These are phyloP conservation scores for Asterochloris sp. DNA, from an alignment of 139 green algal species.

Conservation along the genomic window DNA sequence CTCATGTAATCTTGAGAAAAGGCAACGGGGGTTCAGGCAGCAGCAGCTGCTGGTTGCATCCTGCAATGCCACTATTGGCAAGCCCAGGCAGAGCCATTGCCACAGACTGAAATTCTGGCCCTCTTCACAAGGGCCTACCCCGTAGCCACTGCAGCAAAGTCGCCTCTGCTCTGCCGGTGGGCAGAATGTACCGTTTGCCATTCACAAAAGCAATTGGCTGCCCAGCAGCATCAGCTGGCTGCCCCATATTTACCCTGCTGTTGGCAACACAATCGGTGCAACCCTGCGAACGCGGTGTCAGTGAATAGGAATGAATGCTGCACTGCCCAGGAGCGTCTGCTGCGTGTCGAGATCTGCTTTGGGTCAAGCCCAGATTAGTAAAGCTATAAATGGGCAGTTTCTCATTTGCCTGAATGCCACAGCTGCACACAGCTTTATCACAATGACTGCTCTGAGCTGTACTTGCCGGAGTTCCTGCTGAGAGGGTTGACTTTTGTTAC, in stretches of 20 bases:
- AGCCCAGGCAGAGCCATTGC: background rate
- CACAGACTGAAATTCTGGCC: background rate
- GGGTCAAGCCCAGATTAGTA: too few species aligned
- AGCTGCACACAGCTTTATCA: too few species aligned
- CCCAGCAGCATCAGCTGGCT: background rate
- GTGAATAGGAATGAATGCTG: background rate
- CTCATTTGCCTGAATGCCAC: too few species aligned
- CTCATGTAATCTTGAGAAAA: background rate
- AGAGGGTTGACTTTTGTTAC: too few species aligned
- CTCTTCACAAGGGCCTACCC: slow-evolving; percentile 40
- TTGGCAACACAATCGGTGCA: background rate
- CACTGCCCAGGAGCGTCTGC: too few species aligned
- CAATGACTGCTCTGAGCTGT: too few species aligned
- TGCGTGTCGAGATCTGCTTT: too few species aligned
- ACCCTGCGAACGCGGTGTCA: too few species aligned
- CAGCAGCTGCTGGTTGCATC: background rate
- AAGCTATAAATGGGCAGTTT: too few species aligned
- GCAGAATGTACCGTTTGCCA: slow-evolving; percentile 69
- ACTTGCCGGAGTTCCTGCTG: too few species aligned
- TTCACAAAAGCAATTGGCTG: slow-evolving; percentile 74
- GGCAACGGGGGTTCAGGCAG: background rate
- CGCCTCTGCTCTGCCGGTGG: slow-evolving; percentile 57
- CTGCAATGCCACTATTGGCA: background rate
- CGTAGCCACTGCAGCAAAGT: slow-evolving; percentile 85
- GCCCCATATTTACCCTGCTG: background rate